Percentiles rank a stretch among this genome's conserved stretches.
These are phyloP conservation scores for Trichoderma virens DNA, from an alignment of 495 filamentous ascomycete species.

Conservation along the genomic window DNA sequence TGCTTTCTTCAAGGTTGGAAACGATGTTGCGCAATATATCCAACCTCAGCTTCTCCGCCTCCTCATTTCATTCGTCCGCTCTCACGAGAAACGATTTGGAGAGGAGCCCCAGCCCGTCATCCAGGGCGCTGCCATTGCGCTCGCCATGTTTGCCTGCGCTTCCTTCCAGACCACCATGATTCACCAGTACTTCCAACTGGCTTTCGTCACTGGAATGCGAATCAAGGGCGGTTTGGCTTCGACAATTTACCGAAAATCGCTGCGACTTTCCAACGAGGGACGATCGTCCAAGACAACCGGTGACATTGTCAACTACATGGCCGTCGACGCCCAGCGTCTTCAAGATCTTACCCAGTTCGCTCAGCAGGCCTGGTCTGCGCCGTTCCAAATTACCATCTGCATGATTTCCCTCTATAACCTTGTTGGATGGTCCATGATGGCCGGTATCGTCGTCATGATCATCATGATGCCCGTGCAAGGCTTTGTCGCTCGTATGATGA, in stretches of 20 bases:
- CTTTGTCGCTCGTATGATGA: conserved; percentile 86
- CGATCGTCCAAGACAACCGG: conserved; percentile 86
- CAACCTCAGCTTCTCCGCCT: conserved; percentile 87
- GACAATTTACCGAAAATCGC: conserved; percentile 84
- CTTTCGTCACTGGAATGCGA: conserved; percentile 93
- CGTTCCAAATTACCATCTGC: conserved; percentile 92
- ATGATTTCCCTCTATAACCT: conserved; percentile 94
- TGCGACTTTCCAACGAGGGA: conserved; percentile 88
- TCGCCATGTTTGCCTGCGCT: conserved; percentile 88
- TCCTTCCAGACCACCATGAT: conserved; percentile 64
- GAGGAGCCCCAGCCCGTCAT: conserved; percentile 65
- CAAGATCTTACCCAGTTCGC: conserved; percentile 94
- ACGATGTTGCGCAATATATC: conserved; percentile 75
- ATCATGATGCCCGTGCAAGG: conserved; percentile 97
- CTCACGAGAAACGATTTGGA: conserved; percentile 56
- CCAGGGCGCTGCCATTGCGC: conserved; percentile 77
- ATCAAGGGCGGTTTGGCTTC: conserved; percentile 86
- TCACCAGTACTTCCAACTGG: conserved; percentile 93
- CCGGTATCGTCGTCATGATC: conserved; percentile 94
- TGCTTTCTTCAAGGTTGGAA: conserved; percentile 73
- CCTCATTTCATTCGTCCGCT: conserved; percentile 79
- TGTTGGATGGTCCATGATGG: conserved; percentile 87
- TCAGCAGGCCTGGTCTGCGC: conserved; percentile 90
- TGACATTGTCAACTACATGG: conserved; percentile 99
- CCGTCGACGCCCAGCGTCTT: conserved; percentile 90